These are phyloP conservation scores for Acmispon strigosus DNA, from an alignment of 306 rosid genomes.

Conservation along the genomic window DNA sequence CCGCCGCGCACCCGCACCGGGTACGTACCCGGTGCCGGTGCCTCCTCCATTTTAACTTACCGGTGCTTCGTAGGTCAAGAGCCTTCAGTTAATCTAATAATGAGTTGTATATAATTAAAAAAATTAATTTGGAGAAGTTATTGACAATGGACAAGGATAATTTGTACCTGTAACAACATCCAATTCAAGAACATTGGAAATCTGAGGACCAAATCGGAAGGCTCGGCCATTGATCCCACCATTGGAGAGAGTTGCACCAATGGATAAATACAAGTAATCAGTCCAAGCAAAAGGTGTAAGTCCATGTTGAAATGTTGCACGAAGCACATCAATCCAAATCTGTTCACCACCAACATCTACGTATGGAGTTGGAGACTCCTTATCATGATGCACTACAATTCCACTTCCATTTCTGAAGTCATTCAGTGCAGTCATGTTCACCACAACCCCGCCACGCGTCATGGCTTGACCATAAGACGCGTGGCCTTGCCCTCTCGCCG, in stretches of 20 bases:
- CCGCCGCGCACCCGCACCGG: too few species aligned
- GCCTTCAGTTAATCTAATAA: too few species aligned
- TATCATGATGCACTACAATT: constrained; percentile 18
- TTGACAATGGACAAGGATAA: too few species aligned
- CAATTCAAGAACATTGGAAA: constrained; percentile 54
- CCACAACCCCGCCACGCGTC: constrained; percentile 50
- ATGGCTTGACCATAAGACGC: constrained; percentile 58
- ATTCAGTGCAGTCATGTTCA: constrained; percentile 47
- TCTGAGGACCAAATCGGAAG: constrained; percentile 67
- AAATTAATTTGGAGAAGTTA: too few species aligned
- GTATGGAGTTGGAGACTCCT: constrained; percentile 2
- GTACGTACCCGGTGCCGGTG: too few species aligned
- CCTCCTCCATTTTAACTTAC: too few species aligned
- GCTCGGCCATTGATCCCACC: constrained; percentile 82
- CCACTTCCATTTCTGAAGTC: constrained; percentile 12
- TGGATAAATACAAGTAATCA: constrained; percentile 56
- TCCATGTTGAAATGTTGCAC: constrained; percentile 35
- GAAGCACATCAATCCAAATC: constrained; percentile 62
- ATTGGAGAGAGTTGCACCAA: constrained; percentile 78
- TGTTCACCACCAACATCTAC: constrained; percentile 78
- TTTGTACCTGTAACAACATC: constrained; percentile 60
- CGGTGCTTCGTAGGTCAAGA: too few species aligned
- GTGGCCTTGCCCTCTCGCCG: constrained; percentile 66
- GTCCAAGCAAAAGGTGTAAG: constrained; percentile 62
- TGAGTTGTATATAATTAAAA: too few species aligned